Conservation (phyloP, 2,329 filamentous ascomycete genomes). For the Fusarium scirpi region DNA sequence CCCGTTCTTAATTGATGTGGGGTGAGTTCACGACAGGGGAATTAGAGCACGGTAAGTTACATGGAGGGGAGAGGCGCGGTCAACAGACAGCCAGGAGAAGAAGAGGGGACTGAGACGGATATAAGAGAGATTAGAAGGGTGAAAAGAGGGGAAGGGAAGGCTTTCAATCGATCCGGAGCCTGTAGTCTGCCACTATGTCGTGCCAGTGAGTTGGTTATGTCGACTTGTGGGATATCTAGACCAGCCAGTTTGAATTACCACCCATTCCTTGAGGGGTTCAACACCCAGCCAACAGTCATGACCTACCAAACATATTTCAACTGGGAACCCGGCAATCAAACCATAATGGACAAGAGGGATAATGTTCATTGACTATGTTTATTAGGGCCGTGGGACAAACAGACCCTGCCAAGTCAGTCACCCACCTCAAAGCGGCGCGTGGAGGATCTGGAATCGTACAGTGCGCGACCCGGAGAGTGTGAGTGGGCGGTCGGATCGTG, state of each 20-base stretch:
- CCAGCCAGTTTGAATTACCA: neutral
- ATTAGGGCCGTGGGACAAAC: slow-evolving; percentile 39
- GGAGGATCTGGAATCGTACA: slow-evolving; percentile 44
- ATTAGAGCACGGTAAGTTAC: slow-evolving; percentile 27
- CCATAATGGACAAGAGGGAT: slow-evolving; percentile 1
- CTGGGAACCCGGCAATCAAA: neutral
- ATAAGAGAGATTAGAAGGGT: slow-evolving; percentile 21
- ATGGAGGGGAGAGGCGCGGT: slow-evolving; percentile 38
- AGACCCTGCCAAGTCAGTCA: slow-evolving; percentile 43
- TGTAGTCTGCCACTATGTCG: slow-evolving; percentile 2
- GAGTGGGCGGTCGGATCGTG: slow-evolving; percentile 40
- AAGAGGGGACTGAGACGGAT: slow-evolving; percentile 21
- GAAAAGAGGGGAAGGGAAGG: slow-evolving; percentile 21
- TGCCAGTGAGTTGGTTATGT: neutral
- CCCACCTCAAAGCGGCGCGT: slow-evolving; percentile 37
- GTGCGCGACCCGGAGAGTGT: slow-evolving; percentile 33
- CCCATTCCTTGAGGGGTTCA: neutral
- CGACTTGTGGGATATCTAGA: neutral
- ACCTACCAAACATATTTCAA: neutral
- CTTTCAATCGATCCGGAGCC: slow-evolving; percentile 7
- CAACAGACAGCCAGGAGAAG: slow-evolving; percentile 6
- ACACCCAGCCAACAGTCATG: neutral
- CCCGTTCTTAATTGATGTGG: slow-evolving; percentile 36
- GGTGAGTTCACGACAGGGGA: slow-evolving; percentile 37
- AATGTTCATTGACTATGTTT: slow-evolving; percentile 3